Base-by-base conservation (phyloP, 139 green algal species). In the Gonium pectorale region DNA sequence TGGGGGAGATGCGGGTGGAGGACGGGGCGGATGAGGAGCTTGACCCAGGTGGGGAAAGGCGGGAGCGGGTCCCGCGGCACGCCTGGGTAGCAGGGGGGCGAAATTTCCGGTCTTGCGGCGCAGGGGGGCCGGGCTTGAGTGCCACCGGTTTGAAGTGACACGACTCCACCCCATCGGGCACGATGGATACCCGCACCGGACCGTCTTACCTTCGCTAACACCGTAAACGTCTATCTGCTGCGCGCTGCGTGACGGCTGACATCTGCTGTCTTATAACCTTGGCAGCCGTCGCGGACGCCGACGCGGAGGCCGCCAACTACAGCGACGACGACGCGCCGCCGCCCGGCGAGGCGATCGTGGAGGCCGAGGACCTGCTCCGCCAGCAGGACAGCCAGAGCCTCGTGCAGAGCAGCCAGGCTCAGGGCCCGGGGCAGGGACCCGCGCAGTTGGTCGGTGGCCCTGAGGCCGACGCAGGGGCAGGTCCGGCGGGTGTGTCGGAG, bases 301-400 rank as follows among this genome's bases (percentile, higher is more conserved):
- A 51, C 77, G 77, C 62, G 33, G 62, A 7, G 26, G 77, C 43
- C 38, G 37, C 26, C 37, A 33, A 31, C 13, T 63, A 74, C 62
- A 83, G 77, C 41, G 77, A 83, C 22, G 77, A 83, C 77, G 77
- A 83, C 77, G 62, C 19, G 22, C 77, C 62, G 5, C 77, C 77
- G 0, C 43, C 60, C 0, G 77, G 77, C 0, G 77, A 83, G 59
- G 8, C 5, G 2, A 7, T 83, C 24, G 15, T 73, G 77, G 43
- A 64, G 5, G 62, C 64, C 0, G 77, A 83, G 43, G 60, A 74
- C n/a, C 22, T 66, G 41, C 27, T 33, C 7, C 38, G 75, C 31
- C 68, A 41, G 41, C 43, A 22, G 68, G 43, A 29, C 43, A 6
- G 43, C 27, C 5, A 22, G 60, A 2, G 60, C 29, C 60, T n/a